Evolutionary conservation across 192 early-diverging fungal genomes (phyloP).

Genomic region (Mortierella alpina): DNA sequence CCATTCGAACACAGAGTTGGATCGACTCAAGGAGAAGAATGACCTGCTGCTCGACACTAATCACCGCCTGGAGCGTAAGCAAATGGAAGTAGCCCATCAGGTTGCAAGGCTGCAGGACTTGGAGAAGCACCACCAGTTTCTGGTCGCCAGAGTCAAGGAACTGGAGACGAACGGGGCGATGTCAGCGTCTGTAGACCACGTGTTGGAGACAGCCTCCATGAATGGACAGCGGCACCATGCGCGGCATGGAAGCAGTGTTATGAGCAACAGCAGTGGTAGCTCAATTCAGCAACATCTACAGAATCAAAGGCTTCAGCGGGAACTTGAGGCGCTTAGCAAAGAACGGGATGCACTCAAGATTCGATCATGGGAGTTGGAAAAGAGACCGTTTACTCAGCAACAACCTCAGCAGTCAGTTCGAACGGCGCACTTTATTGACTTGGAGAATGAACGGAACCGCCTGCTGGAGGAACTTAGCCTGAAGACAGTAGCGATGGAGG

Average conservation of each 20-base stretch:
- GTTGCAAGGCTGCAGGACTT: conserved; percentile 39
- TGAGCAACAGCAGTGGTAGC: neutral
- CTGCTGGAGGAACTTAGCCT: conserved; percentile 36
- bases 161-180: conserved; percentile 11
- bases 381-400: conserved; percentile 31
- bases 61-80: conserved; percentile 37
- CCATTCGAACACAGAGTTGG: conserved; percentile 22
- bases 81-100: conserved; percentile 36
- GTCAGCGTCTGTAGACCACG: conserved; percentile 16
- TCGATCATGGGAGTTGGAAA: conserved; percentile 43
- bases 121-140: conserved; percentile 36
- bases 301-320: conserved; percentile 26
- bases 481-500: conserved; percentile 50
- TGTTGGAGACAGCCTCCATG: conserved; percentile 26
- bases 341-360: conserved; percentile 50
- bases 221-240: conserved; percentile 21
- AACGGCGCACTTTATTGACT: conserved; percentile 35
- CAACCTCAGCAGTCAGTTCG: conserved; percentile 16
- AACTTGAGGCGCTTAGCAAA: conserved; percentile 22
- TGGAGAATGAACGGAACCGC: conserved; percentile 52
- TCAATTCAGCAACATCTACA: conserved; percentile 18
- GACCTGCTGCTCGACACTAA: conserved; percentile 34
- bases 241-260: conserved; percentile 10
- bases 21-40: conserved; percentile 39
- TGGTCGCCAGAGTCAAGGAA: conserved; percentile 39